Conservation (phyloP, 805 yeast species). For the Cyberlindnera meyerae region DNA sequence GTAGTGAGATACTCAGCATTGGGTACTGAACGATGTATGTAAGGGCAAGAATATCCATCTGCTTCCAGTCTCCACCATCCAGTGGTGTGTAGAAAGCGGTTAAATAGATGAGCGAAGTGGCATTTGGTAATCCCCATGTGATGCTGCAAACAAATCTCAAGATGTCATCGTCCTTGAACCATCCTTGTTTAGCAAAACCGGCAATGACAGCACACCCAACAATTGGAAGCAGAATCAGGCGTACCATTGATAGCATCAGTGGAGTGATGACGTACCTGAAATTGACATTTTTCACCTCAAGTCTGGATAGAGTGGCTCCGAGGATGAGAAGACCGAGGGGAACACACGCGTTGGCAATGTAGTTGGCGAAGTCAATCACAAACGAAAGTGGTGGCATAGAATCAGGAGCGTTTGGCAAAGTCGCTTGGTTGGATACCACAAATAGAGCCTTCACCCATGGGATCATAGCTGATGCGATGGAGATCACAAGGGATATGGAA, state of each 20-base stretch:
- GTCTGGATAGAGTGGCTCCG: conserved; percentile 86
- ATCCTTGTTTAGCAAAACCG: conserved; percentile 58
- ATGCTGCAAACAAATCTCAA: conserved; percentile 71
- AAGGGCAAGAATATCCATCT: conserved; percentile 17
- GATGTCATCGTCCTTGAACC: conserved; percentile 52
- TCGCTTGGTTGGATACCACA: conserved; percentile 38
- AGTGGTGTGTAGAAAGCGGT: conserved; percentile 80
- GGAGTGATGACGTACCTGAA: conserved; percentile 40
- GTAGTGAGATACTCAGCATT: conserved; percentile 21
- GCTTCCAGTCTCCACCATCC: conserved; percentile 13
- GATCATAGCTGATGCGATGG: conserved; percentile 70
- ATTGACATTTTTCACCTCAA: conserved; percentile 49
- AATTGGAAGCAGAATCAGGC: conserved; percentile 73
- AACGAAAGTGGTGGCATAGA: conserved; percentile 79
- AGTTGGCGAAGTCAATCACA: conserved; percentile 72
- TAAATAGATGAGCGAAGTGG: conserved; percentile 81
- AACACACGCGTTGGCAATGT: conserved; percentile 84
- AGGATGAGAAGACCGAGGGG: conserved; percentile 80
- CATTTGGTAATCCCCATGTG: conserved; percentile 80
- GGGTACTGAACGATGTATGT: conserved; percentile 24
- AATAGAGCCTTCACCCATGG: conserved; percentile 84
- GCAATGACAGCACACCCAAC: conserved; percentile 67
- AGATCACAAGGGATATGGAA: conserved; percentile 60
- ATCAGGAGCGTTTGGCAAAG: conserved; percentile 78
- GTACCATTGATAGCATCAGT: conserved; percentile 46